Evolutionary conservation across 441 rosid genomes (phyloP).

Genomic region (Eruca vesicaria): DNA sequence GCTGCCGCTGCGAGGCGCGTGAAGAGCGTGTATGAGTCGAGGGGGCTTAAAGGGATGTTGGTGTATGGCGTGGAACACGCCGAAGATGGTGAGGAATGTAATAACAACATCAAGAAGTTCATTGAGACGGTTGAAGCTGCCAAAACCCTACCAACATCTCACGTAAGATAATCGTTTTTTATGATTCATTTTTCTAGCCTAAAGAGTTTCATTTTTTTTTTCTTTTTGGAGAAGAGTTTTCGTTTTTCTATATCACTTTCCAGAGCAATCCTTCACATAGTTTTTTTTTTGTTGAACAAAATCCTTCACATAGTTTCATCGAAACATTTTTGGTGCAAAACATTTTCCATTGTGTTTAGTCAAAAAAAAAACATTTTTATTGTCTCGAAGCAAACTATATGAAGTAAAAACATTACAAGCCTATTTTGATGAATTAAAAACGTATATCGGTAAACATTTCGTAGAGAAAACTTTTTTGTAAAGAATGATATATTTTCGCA

Average conservation of each 20-base stretch:
- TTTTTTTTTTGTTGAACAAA: no score
- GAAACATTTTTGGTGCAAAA: neutral
- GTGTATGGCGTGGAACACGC: slow-evolving; percentile 73
- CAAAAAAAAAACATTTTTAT: neutral
- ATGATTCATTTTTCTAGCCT: neutral
- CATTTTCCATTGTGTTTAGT: neutral
- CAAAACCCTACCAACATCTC: slow-evolving; percentile 53
- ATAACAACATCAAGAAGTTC: slow-evolving; percentile 53
- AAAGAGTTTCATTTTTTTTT: no score
- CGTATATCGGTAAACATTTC: neutral
- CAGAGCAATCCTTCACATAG: neutral
- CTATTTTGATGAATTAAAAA: neutral
- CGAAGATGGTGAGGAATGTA: slow-evolving; percentile 51
- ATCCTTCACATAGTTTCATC: neutral
- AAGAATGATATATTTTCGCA: neutral
- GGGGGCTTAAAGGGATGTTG: slow-evolving; percentile 71
- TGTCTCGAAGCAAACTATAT: neutral
- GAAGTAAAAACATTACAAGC: neutral
- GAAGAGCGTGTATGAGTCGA: slow-evolving; percentile 38
- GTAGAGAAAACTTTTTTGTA: neutral
- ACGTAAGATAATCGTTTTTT: slow-evolving; percentile 48
- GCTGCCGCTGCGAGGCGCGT: slow-evolving; percentile 43
- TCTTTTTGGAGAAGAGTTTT: no score
- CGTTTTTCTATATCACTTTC: neutral
- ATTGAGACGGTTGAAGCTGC: slow-evolving; percentile 55